Base-by-base conservation (phyloP, 2,329 filamentous ascomycete species). In the Monosporascus sp. region DNA sequence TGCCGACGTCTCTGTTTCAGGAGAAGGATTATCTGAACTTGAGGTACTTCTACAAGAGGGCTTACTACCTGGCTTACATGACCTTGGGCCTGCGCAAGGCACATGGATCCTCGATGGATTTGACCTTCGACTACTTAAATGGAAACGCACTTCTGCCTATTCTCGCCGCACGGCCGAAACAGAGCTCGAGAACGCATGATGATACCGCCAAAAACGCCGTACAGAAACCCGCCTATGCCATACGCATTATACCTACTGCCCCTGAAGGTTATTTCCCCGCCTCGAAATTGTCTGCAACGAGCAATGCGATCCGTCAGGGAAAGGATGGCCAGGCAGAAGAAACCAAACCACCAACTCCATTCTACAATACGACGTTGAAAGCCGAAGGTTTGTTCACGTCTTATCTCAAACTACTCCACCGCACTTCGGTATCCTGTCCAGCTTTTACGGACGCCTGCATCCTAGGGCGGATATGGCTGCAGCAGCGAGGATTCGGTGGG, bases 11-110 rank as follows among this genome's bases (percentile, higher is more conserved):
- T 1, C 73, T 96, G 14, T 92, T 97, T 64, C 91, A 96, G 66
- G 90, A 95, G 45, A 97, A 97, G 72, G 94, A 99, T 71, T 97
- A 93, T 68, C 79, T 92, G 49, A 91, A 96, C 69, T 81, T 94
- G 76, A 84, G 94, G 56, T 97, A 96, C 73, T 96, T 97, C 67
- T 92, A 97, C 74, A 95, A 96, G 65, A 80, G 92, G 58, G 89
- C 94, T 14, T 97, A 93, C 71, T 97, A 95, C 66, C 75, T 97
- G 49, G 90, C 92, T 36, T 90, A 88, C 59, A 76, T 97, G 52
- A 85, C 91, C 16, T 84, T 83, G 31, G 84, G 82, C 5, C 75
- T 97, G 50, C 83, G 84, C 59, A 76, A 80, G 38, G 73, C 80
- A 3, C 71, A 85, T 46, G 74, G 73, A 4, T 69, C 79, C 17